Evolutionary conservation across 2,329 filamentous ascomycete species (phyloP), one percentile per base, ranked within the genome.

Genomic region (Teratosphaeria gauchensis): DNA sequence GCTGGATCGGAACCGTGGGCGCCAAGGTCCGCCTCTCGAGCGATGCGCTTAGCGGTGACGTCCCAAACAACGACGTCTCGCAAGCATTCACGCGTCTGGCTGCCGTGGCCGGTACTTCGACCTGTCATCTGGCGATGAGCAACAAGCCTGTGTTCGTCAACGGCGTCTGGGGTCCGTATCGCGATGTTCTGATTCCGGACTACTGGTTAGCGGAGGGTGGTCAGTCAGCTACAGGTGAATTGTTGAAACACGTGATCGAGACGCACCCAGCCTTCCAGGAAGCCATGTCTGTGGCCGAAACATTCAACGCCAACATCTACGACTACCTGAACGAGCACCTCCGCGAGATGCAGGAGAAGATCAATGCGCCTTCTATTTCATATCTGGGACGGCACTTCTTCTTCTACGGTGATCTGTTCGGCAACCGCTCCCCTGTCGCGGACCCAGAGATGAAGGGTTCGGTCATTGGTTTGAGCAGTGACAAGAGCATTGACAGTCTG

Each of bases 1-100:
- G 94, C 63, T 99, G 94, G 94, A 94, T 99, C 66, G 94, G 94
- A 61, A 97, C 94, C 1, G 94, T 99, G n/a, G 94, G 94, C 59
- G 92, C 94, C 61, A 96, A 96, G 74, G 90, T 96, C 66, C 83
- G 90, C 64, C 82, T 95, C 16, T 55, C 55, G 14, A 65, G 64
- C 51, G 84, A 88, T 58, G 82, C 87, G 54, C 80, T 92, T 46
- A 86, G 87, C 70, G 79, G 83, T 60, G 82, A 82, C 38, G 80
- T 82, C 4, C 82, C 88, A 1, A 85, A 88, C 70, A 95, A 95
- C 74, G 90, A 95, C 71, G 83, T 94, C n/a, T 84, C 87, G 1
- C 91, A 96, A 74, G 92, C 92, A 5, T 97, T 96, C 69, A 92
- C 88, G 38, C 89, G 94, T 57, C 82, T 99, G 38, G 94, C 94